These are phyloP conservation scores for Aspergillus sp. DNA, from an alignment of 2,329 filamentous ascomycete genomes.

Conservation along the genomic window DNA sequence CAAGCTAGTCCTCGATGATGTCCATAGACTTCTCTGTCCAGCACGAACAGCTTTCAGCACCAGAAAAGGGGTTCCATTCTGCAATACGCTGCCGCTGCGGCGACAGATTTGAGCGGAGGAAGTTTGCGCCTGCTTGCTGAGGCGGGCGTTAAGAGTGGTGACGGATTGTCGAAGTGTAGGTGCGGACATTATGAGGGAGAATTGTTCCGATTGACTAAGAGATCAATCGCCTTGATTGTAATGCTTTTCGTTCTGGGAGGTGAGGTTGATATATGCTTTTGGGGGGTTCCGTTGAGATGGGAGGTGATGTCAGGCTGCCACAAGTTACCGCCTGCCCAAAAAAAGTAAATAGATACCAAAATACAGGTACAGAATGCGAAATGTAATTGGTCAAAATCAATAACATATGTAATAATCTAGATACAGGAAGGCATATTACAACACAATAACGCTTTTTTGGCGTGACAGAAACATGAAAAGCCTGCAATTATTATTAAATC, in stretches of 20 bases:
- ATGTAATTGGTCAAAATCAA: no score
- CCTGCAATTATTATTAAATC: conserved; percentile 18
- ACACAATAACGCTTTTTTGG: neutral
- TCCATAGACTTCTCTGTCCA: neutral
- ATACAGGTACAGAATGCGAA: neutral
- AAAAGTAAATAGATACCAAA: neutral
- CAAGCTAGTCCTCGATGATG: neutral
- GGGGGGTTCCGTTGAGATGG: neutral
- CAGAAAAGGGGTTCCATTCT: neutral
- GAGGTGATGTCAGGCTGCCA: conserved; percentile 19
- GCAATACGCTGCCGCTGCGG: neutral
- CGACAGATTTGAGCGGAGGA: neutral
- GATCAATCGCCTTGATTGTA: neutral
- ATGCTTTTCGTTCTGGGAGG: neutral
- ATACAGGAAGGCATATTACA: neutral
- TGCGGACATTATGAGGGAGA: conserved; percentile 7
- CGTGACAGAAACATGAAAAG: neutral
- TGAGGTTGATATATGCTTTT: neutral
- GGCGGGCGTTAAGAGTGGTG: neutral
- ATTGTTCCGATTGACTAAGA: neutral
- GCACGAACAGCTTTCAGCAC: neutral
- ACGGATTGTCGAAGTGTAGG: neutral
- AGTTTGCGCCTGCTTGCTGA: neutral
- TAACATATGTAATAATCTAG: neutral
- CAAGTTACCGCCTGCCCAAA: conserved; percentile 10